Base-by-base conservation (phyloP, 2,329 filamentous ascomycete species). In the Cercospora brassicicola region DNA sequence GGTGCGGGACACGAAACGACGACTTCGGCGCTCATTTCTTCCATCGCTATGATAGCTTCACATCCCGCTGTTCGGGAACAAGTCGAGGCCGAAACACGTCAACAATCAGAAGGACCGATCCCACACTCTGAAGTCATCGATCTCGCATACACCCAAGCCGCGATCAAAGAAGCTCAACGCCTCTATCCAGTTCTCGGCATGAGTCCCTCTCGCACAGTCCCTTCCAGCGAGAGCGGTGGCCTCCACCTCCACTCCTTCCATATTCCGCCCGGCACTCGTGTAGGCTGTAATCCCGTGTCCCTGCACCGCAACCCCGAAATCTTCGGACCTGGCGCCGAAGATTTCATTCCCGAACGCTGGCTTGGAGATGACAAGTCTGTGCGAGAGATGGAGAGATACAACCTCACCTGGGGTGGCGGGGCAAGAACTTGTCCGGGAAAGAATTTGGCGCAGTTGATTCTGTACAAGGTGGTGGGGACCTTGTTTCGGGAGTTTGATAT, bases 121-220 rank as follows among this genome's bases (percentile, higher is more conserved):
- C 13, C 71, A 4, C 65, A 76, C 7, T 66, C 66, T 23, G 74
- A 79, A 62, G 74, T 76, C 2, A 69, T 74, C 20, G 70, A 73
- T 8, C 75, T 80, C 70, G 73, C 79, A 0, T 83, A 82, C 70
- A 75, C 82, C 2, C 78, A 81, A 66, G 81, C 81, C 15, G 75
- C 81, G 33, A 82, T 83, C 72, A 80, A 81, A 67, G 82, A 84
- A 71, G 76, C 80, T 0, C 73, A 83, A 8, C 78, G 82, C 76
- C 81, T 70, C 78, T 79, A 83, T 69, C 82, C 82, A 4, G 78
- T 81, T 1, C 77, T 80, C 1, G 81, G 82, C 2, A 77, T 80
- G 67, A 77, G 73, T 10, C 72, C 84, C 2, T 79, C 79, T 9
- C 74, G 82, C 11, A 75, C 79, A 1, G 77, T 78, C 0, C 81